A percentile compares a stretch with the other conserved stretches of the same genome.
Evolutionary conservation across 176 grass and related monocot genomes (phyloP).

Genomic region (Poa annua): DNA sequence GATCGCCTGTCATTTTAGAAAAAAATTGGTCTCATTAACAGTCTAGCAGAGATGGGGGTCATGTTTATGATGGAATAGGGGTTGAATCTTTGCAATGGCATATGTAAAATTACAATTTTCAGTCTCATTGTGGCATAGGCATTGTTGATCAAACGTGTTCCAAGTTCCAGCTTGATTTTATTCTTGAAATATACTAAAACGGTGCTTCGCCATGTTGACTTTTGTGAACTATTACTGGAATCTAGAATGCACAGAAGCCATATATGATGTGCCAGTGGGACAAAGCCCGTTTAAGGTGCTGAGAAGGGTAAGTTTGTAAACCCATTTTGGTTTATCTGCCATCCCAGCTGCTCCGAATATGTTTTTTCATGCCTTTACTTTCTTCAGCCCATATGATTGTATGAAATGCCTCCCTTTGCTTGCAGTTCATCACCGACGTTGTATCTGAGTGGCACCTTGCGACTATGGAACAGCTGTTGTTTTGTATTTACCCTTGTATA

Average conservation of each 20-base stretch:
- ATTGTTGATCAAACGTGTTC: background rate
- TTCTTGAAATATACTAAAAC: slow-evolving; percentile 7
- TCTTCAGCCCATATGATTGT: background rate
- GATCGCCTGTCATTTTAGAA: background rate
- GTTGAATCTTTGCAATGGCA: background rate
- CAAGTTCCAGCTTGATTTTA: background rate
- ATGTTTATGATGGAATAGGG: background rate
- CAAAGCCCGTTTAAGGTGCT: background rate
- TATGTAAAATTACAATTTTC: no score
- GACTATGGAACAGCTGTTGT: background rate
- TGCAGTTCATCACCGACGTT: background rate
- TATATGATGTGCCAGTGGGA: background rate
- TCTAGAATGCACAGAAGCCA: background rate
- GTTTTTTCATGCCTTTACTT: background rate
- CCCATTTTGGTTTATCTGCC: background rate
- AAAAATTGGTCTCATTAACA: background rate
- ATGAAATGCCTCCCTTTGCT: background rate
- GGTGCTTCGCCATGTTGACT: background rate
- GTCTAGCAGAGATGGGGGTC: background rate
- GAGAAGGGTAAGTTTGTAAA: background rate
- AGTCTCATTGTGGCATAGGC: background rate
- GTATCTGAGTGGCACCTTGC: background rate
- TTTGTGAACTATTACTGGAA: slow-evolving; percentile 10
- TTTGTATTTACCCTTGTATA: background rate
- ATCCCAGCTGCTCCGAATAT: background rate